Percentiles rank a stretch among this genome's conserved stretches.
These are phyloP conservation scores for Sindora glabra DNA, from an alignment of 306 rosid species.

Conservation along the genomic window DNA sequence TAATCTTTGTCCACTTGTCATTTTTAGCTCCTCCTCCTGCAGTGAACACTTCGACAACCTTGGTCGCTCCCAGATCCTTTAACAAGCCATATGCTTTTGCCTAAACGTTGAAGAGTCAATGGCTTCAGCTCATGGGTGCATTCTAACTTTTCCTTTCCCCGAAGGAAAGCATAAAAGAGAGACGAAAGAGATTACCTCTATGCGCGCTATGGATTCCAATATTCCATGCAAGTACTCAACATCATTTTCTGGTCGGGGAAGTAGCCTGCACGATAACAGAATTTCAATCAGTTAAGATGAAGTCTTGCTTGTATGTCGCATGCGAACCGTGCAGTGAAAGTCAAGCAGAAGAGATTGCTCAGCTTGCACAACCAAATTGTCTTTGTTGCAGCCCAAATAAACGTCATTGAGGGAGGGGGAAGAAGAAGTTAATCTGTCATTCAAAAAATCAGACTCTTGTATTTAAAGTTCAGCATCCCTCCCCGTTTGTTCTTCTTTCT, in stretches of 20 bases:
- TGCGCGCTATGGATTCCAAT: conserved; percentile 87
- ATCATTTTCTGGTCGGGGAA: conserved; percentile 78
- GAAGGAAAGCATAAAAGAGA: neutral
- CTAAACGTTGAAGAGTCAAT: conserved; percentile 28
- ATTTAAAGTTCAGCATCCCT: no score
- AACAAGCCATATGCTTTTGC: conserved; percentile 64
- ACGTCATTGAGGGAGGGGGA: no score
- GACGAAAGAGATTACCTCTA: conserved; percentile 52
- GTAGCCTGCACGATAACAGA: conserved; percentile 45
- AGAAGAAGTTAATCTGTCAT: no score
- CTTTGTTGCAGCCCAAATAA: neutral
- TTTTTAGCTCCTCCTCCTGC: conserved; percentile 85
- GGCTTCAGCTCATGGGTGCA: neutral
- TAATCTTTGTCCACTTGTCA: conserved; percentile 68
- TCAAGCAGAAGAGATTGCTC: no score
- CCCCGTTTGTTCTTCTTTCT: no score
- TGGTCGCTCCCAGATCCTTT: conserved; percentile 70
- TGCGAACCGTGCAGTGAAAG: no score
- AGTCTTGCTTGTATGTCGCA: neutral
- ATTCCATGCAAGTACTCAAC: conserved; percentile 74
- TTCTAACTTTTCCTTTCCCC: neutral
- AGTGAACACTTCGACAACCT: conserved; percentile 68
- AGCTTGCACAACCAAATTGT: no score
- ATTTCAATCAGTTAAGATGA: neutral
- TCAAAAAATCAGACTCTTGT: no score